Evolutionary conservation across 2,329 filamentous ascomycete genomes (phyloP), one percentile per base, ranked within the genome.

Genomic region (Sclerotinia minor): DNA sequence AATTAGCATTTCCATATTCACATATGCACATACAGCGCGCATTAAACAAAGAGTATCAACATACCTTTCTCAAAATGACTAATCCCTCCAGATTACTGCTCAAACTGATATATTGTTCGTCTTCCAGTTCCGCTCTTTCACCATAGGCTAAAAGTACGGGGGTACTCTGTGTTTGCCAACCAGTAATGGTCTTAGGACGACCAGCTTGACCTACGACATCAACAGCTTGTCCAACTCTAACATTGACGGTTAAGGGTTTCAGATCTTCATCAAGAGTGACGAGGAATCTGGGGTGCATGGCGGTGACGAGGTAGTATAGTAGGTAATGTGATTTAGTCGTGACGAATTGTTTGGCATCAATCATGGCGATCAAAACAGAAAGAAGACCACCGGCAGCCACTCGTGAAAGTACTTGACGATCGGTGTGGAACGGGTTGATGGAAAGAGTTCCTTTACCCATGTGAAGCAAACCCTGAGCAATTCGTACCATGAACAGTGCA

Each of bases 121-220:
- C 95, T 80, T 99, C 95, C 63, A 99, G 83, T 83, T 99, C 95
- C 13, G 95, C 95, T 75, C 96, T 86, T 83, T 99, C 95, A 41
- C 96, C 95, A 77, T 97, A 90, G n/a, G 92, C 90, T 75, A 99
- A 83, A 69, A 99, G 83, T 58, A 99, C 95, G 0, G 95, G 95
- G n/a, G 95, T 99, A 82, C 92, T 97, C 83, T 99, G 95, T 72
- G 95, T 99, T 81, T 99, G 95, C 95, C 95, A 99, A 65, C 95
- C 95, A 13, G 95, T 99, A 76, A 99, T 99, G 2, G 95, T 99
- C 89, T 99, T 98, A 73, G 95, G 95, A 71, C 94, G 87, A 78
- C 95, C 95, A 17, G 96, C 95, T 80, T 98, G 95, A 64, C 95
- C 96, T 52, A 99, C 95, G 53, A 99, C 94, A 78, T 99, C 95